phyloP scores from a whole-genome alignment of 768 basidiomycete species.

The Boletus reticuloceps region DNA sequence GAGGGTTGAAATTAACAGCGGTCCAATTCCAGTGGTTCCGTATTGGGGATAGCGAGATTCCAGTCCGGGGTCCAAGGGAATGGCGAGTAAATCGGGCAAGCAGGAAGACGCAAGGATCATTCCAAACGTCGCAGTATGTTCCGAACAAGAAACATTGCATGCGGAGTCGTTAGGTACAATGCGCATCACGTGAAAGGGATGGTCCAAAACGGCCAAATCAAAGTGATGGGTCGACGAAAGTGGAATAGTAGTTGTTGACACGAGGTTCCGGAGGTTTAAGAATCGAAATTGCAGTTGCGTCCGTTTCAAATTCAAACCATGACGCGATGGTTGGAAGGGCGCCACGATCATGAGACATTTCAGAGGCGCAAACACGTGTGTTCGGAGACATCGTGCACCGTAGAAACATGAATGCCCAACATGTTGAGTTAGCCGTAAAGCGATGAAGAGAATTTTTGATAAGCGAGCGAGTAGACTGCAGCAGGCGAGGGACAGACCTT shows the following conservation, averaged over 20 bases:
- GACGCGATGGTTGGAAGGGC: neutral
- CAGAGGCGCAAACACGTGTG: constrained; percentile 8
- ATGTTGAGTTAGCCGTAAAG: constrained; percentile 7
- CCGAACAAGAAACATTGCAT: constrained; percentile 12
- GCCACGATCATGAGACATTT: constrained; percentile 10
- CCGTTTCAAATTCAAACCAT: constrained; percentile 10
- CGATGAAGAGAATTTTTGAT: constrained; percentile 14
- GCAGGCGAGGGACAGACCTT: constrained; percentile 53
- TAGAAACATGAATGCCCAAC: no score
- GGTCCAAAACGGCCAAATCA: neutral
- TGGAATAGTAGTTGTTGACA: constrained; percentile 10
- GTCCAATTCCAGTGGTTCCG: constrained; percentile 9
- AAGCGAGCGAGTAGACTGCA: constrained; percentile 11
- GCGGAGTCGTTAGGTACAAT: neutral
- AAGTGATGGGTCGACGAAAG: constrained; percentile 5
- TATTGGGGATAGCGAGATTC: constrained; percentile 8
- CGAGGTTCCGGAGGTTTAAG: constrained; percentile 28
- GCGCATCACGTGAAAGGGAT: neutral
- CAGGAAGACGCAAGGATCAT: constrained; percentile 2
- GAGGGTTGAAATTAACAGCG: neutral
- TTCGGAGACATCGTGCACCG: constrained; percentile 22
- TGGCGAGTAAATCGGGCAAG: constrained; percentile 1
- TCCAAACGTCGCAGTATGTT: constrained; percentile 7
- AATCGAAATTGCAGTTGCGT: constrained; percentile 23
- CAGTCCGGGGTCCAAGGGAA: constrained; percentile 4